These are phyloP conservation scores for Metschnikowia proteae DNA, from an alignment of 805 yeast species.

Conservation along the genomic window DNA sequence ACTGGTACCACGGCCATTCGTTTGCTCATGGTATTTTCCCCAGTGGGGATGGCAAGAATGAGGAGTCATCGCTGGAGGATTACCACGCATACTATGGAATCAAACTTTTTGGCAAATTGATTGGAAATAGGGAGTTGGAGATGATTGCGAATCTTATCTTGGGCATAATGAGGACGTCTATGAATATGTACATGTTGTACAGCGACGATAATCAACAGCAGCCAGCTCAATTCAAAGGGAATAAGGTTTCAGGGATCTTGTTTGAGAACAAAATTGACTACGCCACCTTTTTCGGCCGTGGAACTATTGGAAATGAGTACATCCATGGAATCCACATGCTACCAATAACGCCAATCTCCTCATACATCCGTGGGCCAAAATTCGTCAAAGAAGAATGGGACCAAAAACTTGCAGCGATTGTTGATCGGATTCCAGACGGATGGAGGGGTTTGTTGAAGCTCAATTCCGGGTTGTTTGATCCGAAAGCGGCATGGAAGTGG, in stretches of 20 bases:
- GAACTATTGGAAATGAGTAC: slow-evolving; percentile 54
- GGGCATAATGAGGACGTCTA: slow-evolving; percentile 51
- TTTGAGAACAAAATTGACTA: slow-evolving; percentile 73
- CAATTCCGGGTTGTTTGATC: slow-evolving; percentile 72
- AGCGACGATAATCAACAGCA: slow-evolving; percentile 50
- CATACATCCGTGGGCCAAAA: slow-evolving; percentile 49
- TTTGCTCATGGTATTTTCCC: slow-evolving; percentile 73
- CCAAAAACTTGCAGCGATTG: slow-evolving; percentile 42
- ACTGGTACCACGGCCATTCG: slow-evolving; percentile 76
- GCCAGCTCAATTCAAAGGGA: slow-evolving; percentile 52
- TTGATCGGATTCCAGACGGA: slow-evolving; percentile 53
- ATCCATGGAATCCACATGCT: slow-evolving; percentile 78
- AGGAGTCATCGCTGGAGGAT: slow-evolving; percentile 73
- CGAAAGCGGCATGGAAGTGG: slow-evolving; percentile 46
- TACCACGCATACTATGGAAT: slow-evolving; percentile 67
- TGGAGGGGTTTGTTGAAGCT: slow-evolving; percentile 73
- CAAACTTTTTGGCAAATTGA: slow-evolving; percentile 59
- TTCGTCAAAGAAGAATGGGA: slow-evolving; percentile 67
- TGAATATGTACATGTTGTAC: slow-evolving; percentile 55
- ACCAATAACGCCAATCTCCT: slow-evolving; percentile 66
- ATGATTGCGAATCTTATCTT: slow-evolving; percentile 56
- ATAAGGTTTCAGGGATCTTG: slow-evolving; percentile 69
- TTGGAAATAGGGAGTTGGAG: slow-evolving; percentile 50
- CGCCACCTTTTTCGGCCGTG: slow-evolving; percentile 71
- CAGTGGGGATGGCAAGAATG: slow-evolving; percentile 73